phyloP scores from a whole-genome alignment of 1,284 basidiomycete species.

The Rhizoctonia solani region DNA sequence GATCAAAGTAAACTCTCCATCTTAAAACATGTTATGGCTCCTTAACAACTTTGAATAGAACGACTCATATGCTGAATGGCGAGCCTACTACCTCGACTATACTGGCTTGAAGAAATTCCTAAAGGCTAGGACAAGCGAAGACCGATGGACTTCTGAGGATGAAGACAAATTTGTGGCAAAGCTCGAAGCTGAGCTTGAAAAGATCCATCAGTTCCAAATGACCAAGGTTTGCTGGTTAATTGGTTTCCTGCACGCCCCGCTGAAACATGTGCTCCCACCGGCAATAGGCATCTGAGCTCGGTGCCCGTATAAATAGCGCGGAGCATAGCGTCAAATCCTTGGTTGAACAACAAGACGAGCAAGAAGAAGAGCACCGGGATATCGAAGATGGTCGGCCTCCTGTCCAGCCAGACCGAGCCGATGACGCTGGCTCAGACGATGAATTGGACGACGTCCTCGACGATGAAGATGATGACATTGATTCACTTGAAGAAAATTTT shows the following conservation, averaged over 20 bases:
- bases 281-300: constrained; percentile 77
- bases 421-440: constrained; percentile 52
- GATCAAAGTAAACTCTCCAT: constrained; percentile 65
- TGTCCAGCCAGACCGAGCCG: constrained; percentile 56
- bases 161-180: constrained; percentile 79
- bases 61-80: constrained; percentile 87
- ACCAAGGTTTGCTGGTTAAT: constrained; percentile 63
- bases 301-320: constrained; percentile 76
- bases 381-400: constrained; percentile 51
- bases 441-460: constrained; percentile 59
- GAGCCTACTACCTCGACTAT: constrained; percentile 88
- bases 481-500: constrained; percentile 87
- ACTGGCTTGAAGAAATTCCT: constrained; percentile 86
- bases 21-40: constrained; percentile 29
- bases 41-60: constrained; percentile 53
- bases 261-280: not conserved
- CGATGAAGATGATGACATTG: constrained; percentile 66
- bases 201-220: constrained; percentile 95
- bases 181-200: constrained; percentile 89
- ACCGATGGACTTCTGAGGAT: constrained; percentile 74
- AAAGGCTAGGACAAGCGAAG: constrained; percentile 70
- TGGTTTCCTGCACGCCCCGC: not conserved
- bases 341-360: constrained; percentile 55
- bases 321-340: constrained; percentile 79
- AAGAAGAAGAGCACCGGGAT: constrained; percentile 60